Conservation (phyloP, 306 rosid genomes). For the Casuarina glauca region DNA sequence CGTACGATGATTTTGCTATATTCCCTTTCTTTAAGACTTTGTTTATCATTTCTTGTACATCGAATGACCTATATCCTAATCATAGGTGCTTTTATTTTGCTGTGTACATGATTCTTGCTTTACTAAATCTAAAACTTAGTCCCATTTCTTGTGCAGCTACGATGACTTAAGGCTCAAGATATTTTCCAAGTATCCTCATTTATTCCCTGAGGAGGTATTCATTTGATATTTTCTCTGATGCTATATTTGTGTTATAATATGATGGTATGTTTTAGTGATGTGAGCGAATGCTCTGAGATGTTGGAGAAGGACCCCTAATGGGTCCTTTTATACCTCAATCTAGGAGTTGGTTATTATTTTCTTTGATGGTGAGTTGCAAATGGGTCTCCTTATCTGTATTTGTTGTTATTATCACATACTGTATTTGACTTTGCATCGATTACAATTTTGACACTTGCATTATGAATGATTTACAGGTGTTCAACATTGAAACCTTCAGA, state of each 20-base stretch:
- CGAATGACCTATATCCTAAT: constrained; percentile 12
- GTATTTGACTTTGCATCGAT: constrained; percentile 9
- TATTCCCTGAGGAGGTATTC: constrained; percentile 93
- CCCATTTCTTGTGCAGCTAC: constrained; percentile 55
- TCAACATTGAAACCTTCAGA: constrained; percentile 84
- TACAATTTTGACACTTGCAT: constrained; percentile 19
- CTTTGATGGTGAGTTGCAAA: constrained; percentile 6
- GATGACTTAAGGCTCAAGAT: constrained; percentile 79
- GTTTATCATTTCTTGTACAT: constrained; percentile 17
- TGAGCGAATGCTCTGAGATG: neutral
- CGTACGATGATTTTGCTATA: constrained; percentile 56
- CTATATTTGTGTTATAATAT: neutral
- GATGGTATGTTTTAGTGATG: neutral
- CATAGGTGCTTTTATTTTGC: constrained; percentile 2
- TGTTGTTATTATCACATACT: neutral
- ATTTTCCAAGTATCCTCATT: constrained; percentile 81
- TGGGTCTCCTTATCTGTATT: constrained; percentile 3
- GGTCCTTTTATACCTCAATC: neutral
- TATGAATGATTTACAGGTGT: constrained; percentile 62
- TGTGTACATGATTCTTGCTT: constrained; percentile 19
- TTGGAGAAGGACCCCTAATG: neutral
- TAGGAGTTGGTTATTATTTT: neutral
- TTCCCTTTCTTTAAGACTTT: constrained; percentile 26
- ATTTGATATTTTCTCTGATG: neutral
- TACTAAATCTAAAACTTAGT: constrained; percentile 6